phyloP scores from a whole-genome alignment of 768 basidiomycete genomes.

The Tylopilus intermedius region DNA sequence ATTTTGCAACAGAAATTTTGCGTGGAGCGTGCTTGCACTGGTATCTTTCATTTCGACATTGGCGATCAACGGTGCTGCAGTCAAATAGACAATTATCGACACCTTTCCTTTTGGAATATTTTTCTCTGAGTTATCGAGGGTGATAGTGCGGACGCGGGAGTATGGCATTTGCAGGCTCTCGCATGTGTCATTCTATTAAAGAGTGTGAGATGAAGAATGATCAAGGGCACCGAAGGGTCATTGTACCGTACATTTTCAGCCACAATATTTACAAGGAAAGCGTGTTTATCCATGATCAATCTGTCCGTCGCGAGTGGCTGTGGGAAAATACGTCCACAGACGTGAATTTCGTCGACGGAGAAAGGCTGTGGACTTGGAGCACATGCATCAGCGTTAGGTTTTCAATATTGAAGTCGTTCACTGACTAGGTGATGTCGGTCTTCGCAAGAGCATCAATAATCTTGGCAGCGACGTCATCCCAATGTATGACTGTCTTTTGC shows the following conservation, averaged over 20 bases:
- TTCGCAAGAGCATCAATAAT: conserved; percentile 46
- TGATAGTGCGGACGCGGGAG: conserved; percentile 25
- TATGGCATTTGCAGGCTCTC: conserved; percentile 51
- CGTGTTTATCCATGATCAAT: conserved; percentile 48
- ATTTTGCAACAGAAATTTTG: conserved; percentile 38
- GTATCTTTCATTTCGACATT: conserved; percentile 21
- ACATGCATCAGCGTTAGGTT: conserved; percentile 1
- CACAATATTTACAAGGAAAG: conserved; percentile 48
- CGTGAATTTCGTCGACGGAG: conserved; percentile 35
- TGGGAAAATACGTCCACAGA: conserved; percentile 32
- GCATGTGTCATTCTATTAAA: conserved; percentile 40
- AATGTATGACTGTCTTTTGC: conserved; percentile 40
- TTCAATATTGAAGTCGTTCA: conserved; percentile 3
- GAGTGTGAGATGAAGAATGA: conserved; percentile 1
- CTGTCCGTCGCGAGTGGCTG: conserved; percentile 39
- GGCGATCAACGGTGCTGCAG: conserved; percentile 38
- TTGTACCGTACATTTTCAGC: conserved; percentile 14
- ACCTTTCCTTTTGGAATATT: conserved; percentile 15
- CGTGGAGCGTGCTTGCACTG: conserved; percentile 18
- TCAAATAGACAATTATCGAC: conserved; percentile 29
- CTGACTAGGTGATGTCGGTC: conserved; percentile 47
- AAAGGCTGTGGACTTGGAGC: conserved; percentile 57
- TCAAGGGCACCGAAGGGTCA: background rate
- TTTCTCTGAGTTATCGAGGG: conserved; percentile 23
- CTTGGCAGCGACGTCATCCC: conserved; percentile 48